These are phyloP conservation scores for Sungouiella thailandica DNA, from an alignment of 805 yeast genomes.

Conservation along the genomic window DNA sequence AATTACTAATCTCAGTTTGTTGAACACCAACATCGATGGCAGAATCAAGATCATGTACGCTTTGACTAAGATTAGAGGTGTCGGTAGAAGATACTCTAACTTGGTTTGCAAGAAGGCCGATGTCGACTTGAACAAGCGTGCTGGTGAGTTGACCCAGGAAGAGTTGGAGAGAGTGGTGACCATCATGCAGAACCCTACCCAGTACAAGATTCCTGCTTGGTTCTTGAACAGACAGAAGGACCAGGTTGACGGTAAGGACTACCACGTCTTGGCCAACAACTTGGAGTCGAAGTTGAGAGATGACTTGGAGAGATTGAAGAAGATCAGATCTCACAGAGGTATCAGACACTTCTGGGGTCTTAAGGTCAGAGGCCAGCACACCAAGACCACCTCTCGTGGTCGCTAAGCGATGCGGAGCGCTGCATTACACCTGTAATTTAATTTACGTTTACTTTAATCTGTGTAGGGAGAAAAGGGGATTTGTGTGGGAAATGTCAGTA, in stretches of 20 bases:
- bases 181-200: constrained; percentile 99
- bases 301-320: constrained; percentile 99
- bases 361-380: constrained; percentile 99
- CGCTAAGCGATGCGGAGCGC: constrained; percentile 23
- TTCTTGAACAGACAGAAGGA: constrained; percentile 96
- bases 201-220: constrained; percentile 99
- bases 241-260: constrained; percentile 97
- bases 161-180: constrained; percentile 99
- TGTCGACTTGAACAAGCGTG: constrained; percentile 96
- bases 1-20: too few relatives aligned
- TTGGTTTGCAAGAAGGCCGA: constrained; percentile 99
- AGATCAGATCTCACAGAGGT: constrained; percentile 99
- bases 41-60: constrained; percentile 99
- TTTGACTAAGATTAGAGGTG: constrained; percentile 99
- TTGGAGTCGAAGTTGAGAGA: constrained; percentile 99
- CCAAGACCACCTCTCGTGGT: constrained; percentile 99
- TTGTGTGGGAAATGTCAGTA: too few relatives aligned
- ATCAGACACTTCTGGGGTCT: constrained; percentile 99
- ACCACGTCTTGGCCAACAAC: constrained; percentile 98
- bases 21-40: constrained; percentile 99
- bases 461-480: too few relatives aligned
- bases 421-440: constrained; percentile 13
- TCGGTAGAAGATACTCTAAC: constrained; percentile 99
- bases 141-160: constrained; percentile 99
- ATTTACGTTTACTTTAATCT: constrained; percentile 14